Percentiles rank a stretch among this genome's conserved stretches.
Conservation (phyloP, 108 stramenopile species). For the Parmales sp. region DNA sequence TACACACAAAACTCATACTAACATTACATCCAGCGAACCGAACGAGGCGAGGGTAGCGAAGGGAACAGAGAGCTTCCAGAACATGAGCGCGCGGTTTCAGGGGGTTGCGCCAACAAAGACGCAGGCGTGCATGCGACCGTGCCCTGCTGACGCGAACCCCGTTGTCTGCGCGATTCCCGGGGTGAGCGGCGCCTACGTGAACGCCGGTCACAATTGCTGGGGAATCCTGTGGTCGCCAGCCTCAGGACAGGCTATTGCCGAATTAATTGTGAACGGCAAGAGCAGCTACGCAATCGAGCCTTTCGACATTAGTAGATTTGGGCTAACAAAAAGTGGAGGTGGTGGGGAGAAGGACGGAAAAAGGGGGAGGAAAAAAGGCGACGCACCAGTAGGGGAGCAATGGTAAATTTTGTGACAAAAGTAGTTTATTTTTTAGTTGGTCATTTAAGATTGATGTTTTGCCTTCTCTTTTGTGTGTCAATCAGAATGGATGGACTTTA, state of each 20-base stretch:
- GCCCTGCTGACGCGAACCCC: conserved; percentile 74
- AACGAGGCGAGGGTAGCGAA: conserved; percentile 69
- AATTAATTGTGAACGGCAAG: conserved; percentile 70
- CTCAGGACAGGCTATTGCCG: conserved; percentile 71
- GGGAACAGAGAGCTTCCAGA: conserved; percentile 50
- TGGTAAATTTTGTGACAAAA: too few species aligned
- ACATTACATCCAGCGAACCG: conserved; percentile 46
- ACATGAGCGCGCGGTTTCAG: conserved; percentile 54
- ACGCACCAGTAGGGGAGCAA: neutral
- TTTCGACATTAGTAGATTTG: neutral
- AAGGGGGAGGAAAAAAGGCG: neutral
- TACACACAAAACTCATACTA: too few species aligned
- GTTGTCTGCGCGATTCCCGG: conserved; percentile 82
- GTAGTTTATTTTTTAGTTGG: too few species aligned
- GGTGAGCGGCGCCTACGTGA: conserved; percentile 67
- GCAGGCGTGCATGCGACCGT: conserved; percentile 57
- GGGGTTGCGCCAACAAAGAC: neutral
- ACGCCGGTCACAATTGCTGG: conserved; percentile 96
- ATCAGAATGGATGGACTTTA: too few species aligned
- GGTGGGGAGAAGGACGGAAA: neutral
- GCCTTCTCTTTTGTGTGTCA: too few species aligned
- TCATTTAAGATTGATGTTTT: too few species aligned
- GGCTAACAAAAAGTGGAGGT: neutral
- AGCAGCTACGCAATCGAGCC: neutral
- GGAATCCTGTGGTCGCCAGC: conserved; percentile 93